Conservation (phyloP, 208 protist genomes). For the Trypanosoma vivax region DNA sequence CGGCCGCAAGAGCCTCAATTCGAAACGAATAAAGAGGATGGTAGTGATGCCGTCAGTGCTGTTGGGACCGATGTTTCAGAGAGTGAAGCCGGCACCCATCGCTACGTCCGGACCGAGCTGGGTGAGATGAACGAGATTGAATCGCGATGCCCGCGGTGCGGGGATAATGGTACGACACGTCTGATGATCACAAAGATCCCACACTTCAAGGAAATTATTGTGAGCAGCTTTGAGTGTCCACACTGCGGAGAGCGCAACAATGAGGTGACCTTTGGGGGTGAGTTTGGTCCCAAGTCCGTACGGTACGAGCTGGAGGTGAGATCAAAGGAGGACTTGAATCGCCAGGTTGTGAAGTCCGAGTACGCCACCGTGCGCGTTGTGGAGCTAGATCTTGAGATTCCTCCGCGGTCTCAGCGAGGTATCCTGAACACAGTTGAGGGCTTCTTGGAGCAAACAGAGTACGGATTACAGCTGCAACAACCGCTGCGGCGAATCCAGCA, state of each 20-base stretch:
- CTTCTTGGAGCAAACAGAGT: conserved; percentile 77
- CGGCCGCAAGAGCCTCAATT: background rate
- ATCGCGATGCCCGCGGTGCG: conserved; percentile 83
- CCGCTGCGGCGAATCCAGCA: conserved; percentile 65
- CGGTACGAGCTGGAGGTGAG: conserved; percentile 81
- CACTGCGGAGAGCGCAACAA: conserved; percentile 86
- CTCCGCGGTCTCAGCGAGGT: conserved; percentile 81
- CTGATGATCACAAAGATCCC: conserved; percentile 91
- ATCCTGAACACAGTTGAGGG: conserved; percentile 94
- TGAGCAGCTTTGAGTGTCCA: conserved; percentile 89
- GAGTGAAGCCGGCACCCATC: conserved; percentile 14
- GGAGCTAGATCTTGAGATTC: conserved; percentile 92
- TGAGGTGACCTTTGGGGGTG: conserved; percentile 84
- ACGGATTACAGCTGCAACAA: conserved; percentile 71
- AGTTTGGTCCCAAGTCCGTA: conserved; percentile 73
- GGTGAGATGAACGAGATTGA: conserved; percentile 86
- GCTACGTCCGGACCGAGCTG: conserved; percentile 73
- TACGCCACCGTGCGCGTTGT: conserved; percentile 86
- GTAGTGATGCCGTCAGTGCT: background rate
- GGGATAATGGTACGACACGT: conserved; percentile 78
- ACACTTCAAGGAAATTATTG: conserved; percentile 89
- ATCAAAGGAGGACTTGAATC: conserved; percentile 82
- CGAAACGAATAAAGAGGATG: background rate
- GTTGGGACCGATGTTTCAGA: background rate
- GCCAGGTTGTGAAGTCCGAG: conserved; percentile 92